phyloP scores from a whole-genome alignment of 148 eudicot species.

The Rhododendron molle region DNA sequence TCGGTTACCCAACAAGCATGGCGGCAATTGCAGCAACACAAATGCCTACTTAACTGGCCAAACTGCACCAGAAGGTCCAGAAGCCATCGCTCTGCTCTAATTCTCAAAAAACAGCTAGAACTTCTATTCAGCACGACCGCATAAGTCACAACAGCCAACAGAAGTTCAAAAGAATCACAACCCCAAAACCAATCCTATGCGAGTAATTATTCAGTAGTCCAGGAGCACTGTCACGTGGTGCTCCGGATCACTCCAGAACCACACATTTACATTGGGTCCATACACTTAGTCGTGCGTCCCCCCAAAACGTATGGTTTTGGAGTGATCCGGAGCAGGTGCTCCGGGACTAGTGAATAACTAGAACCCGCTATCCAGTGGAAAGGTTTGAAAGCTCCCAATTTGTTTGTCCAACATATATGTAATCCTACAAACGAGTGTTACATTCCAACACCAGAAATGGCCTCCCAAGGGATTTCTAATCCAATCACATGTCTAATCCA shows the following conservation, averaged over 20 bases:
- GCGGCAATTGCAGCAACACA: neutral
- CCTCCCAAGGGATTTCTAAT: neutral
- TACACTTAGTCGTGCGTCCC: neutral
- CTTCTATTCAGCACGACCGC: neutral
- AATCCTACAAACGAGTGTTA: neutral
- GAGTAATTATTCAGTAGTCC: neutral
- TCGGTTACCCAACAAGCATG: neutral
- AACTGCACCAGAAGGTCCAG: neutral
- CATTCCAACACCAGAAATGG: neutral
- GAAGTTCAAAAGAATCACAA: neutral
- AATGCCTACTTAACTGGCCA: neutral
- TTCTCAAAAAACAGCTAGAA: neutral
- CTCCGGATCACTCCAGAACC: neutral
- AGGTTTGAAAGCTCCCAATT: neutral
- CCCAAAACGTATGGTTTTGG: neutral
- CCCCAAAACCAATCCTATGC: neutral
- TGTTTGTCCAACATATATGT: neutral
- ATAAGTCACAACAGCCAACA: neutral
- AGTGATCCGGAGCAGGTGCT: too few species aligned
- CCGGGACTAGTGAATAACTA: neutral
- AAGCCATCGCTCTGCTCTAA: neutral
- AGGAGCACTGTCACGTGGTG: neutral
- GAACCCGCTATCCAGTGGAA: neutral
- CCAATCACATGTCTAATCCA: neutral
- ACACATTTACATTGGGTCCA: neutral